Evolutionary conservation across 805 yeast species (phyloP), one percentile per base, ranked within the genome.

Genomic region (Metschnikowia bowlesiae): DNA sequence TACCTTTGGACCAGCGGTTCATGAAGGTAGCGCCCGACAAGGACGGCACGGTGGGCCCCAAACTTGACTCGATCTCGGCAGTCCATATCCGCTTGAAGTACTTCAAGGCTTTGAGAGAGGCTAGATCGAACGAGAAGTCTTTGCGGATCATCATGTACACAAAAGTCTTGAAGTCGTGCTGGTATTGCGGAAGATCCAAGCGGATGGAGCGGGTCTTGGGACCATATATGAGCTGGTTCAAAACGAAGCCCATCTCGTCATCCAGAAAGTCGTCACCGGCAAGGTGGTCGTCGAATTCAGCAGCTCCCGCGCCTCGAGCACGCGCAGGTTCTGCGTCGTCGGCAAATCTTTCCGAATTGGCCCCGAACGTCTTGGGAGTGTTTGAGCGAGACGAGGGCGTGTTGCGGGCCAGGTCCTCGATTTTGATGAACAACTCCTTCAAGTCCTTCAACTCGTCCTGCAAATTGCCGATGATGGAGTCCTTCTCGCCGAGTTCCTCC

Each of bases 41-140:
- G 1, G 64, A 50, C 5, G 78, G 78, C 28, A 53, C 48, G 3
- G 63, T 46, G 7, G 28, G n/a, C 4, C 46, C 46, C 29, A 73
- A 57, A 34, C 70, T 60, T 34, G 63, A 64, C 59, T 88, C 96
- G 42, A 92, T 75, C 62, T 92, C 99, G 55, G 89, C 95, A 14
- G 74, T 62, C 60, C 89, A 73, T 18, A 89, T 65, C 51, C 79
- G 77, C 55, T 84, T 83, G 64, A 86, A 82, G 59, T 85, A 83
- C 54, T 78, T 76, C 10, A 83, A 67, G 8, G 75, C 79, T 55
- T 77, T 78, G 54, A 85, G 65, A 47, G 61, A 65, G 31, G 62
- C 61, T 46, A 73, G 61, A 46, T 74, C 78, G 46, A 70, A 66
- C 30, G 62, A 54, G 44, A 69, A 73, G 28, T 63, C 69, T 8